Base-by-base conservation (phyloP, 495 filamentous ascomycete species). In the Penicillium pancosmium region DNA sequence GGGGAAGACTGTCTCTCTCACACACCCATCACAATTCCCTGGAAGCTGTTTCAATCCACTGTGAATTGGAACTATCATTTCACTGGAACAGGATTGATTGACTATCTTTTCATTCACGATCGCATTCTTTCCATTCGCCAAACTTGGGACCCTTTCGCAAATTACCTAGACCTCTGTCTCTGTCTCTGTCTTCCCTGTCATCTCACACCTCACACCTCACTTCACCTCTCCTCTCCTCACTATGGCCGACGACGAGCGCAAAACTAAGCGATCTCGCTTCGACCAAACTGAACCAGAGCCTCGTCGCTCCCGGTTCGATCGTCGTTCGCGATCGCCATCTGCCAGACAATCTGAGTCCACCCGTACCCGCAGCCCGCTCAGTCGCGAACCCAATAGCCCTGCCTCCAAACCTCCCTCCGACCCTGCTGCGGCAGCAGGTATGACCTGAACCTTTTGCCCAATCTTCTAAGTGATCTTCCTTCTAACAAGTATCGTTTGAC, bases 381-480 rank as follows among this genome's bases (percentile, higher is more conserved):
- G 75, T 61, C 82, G 79, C 68, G 79, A 83, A 40, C 70, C 75
- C 56, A 44, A 44, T 10, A 44, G 41, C n/a, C 41, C 41, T 18
- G 41, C 16, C 8, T 12, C 41, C 3, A 44, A 44, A 19, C 13
- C 41, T 16, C 41, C 41, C 16, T 4, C 41, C 41, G 90, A 94
- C 67, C 88, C 92, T 41, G 90, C 91, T n/a, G 89, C 91, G 5
- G 92, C 91, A 36, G 94, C 93, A 65, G 91, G 91, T 93, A 79
- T 40, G 62, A 18, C 8, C 34, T 12, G 34, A 13, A 5, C 36
- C n/a, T 38, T 12, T 13, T 15, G 0, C 6, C 27, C 27, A 38
- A 15, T 15, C 8, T 15, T 38, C 5, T 38, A 2, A 13, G 36
- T 13, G 36, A 38, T n/a, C 36, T 12, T 0, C 12, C 4, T 13